These are phyloP conservation scores for Aquilaria agallochum DNA, from an alignment of 441 rosid species.

Conservation along the genomic window DNA sequence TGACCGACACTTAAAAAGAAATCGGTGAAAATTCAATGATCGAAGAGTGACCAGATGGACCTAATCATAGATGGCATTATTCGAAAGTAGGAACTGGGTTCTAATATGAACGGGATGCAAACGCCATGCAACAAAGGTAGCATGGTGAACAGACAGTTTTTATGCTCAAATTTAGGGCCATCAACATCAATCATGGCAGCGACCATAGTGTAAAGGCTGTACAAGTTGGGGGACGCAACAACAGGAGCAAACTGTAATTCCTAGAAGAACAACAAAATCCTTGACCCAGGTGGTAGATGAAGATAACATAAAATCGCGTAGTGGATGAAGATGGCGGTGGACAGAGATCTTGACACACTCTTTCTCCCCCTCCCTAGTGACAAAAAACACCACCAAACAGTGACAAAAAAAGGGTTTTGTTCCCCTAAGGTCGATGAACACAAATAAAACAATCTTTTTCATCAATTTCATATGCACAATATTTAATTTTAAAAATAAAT, in stretches of 20 bases:
- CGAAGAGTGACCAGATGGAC: conserved; percentile 63
- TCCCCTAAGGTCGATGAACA: no score
- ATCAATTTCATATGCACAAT: no score
- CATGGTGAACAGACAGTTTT: conserved; percentile 61
- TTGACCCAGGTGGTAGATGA: no score
- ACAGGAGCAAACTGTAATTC: conserved; percentile 15
- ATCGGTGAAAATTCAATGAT: conserved; percentile 29
- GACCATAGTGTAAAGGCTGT: conserved; percentile 79
- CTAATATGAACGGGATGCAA: conserved; percentile 1
- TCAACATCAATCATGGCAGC: conserved; percentile 94
- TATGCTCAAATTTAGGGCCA: conserved; percentile 78
- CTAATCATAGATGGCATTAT: conserved; percentile 30
- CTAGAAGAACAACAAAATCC: conserved; percentile 45
- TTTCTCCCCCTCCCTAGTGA: no score
- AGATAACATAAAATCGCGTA: no score
- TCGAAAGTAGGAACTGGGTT: conserved; percentile 22
- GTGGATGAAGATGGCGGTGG: no score
- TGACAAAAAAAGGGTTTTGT: no score
- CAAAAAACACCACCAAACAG: no score
- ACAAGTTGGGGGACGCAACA: conserved; percentile 41
- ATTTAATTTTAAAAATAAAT: no score
- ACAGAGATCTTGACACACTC: no score
- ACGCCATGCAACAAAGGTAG: conserved; percentile 24
- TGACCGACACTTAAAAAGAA: no score
- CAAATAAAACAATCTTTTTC: no score